Evolutionary conservation across 495 filamentous ascomycete genomes (phyloP).

Genomic region (Trichoderma virens): DNA sequence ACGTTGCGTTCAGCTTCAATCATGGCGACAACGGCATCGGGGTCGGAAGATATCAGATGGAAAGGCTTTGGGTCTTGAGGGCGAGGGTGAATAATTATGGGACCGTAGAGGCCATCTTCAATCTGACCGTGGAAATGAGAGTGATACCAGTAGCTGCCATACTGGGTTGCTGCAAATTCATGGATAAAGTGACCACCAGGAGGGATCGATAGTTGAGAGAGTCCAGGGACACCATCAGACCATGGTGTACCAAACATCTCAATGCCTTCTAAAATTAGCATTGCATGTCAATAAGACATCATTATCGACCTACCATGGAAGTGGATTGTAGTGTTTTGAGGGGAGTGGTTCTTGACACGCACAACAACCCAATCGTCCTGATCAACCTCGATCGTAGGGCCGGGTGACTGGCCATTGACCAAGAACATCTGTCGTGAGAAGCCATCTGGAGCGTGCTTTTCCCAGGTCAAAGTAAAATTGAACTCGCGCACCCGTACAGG

Average conservation of each 20-base stretch:
- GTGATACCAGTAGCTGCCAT: slow-evolving; percentile 51
- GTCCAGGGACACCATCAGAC: slow-evolving; percentile 31
- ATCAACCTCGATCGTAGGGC: slow-evolving; percentile 35
- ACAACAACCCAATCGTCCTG: slow-evolving; percentile 46
- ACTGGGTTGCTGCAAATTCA: slow-evolving; percentile 38
- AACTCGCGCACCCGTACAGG: slow-evolving; percentile 7
- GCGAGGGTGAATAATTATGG: slow-evolving; percentile 43
- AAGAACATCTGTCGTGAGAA: slow-evolving; percentile 36
- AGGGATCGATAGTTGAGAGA: slow-evolving; percentile 36
- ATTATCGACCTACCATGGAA: slow-evolving; percentile 42
- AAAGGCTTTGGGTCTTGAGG: slow-evolving; percentile 36
- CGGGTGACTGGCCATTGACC: slow-evolving; percentile 44
- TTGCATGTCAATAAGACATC: slow-evolving; percentile 25
- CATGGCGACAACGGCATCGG: slow-evolving; percentile 34
- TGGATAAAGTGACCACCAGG: slow-evolving; percentile 38
- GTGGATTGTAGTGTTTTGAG: slow-evolving; percentile 42
- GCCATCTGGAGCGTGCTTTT: slow-evolving; percentile 31
- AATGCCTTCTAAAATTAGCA: slow-evolving; percentile 37
- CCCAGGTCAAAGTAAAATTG: slow-evolving; percentile 31
- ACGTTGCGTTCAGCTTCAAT: slow-evolving; percentile 35
- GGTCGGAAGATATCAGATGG: slow-evolving; percentile 33
- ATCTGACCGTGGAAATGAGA: slow-evolving; percentile 40
- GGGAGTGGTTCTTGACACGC: slow-evolving; percentile 38
- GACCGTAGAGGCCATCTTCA: slow-evolving; percentile 46
- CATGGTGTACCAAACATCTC: slow-evolving; percentile 37